Conservation (phyloP, 176 grass and related monocot species). For the Otatea glauca region DNA sequence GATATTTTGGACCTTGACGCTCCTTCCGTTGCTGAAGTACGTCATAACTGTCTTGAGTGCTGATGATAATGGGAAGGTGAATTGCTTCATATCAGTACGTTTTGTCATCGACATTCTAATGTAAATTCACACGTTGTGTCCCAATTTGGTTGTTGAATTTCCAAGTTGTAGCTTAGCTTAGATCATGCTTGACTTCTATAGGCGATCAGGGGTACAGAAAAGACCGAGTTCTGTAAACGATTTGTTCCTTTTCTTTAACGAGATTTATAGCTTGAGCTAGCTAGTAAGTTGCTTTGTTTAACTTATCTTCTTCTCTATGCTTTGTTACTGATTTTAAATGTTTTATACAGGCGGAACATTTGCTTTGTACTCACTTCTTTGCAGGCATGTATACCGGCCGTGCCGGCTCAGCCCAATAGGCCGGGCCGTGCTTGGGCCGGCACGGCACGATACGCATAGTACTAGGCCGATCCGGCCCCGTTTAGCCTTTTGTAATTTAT, state of each 20-base stretch:
- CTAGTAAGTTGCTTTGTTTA: background rate
- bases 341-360: constrained; percentile 57
- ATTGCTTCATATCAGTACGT: constrained; percentile 2
- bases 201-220: background rate
- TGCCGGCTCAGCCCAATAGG: too few species aligned
- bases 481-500: too few species aligned
- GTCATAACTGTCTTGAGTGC: constrained; percentile 63
- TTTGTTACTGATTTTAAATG: constrained; percentile 28
- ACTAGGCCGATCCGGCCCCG: too few species aligned
- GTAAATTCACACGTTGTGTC: background rate
- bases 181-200: background rate
- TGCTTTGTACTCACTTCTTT: constrained; percentile 79
- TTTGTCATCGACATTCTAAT: background rate
- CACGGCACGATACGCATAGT: too few species aligned
- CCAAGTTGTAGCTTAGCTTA: constrained; percentile 5
- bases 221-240: background rate
- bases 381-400: constrained; percentile 54
- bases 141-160: background rate
- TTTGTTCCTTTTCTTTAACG: background rate
- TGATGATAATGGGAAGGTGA: constrained; percentile 76
- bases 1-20: constrained; percentile 71
- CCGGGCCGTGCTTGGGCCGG: too few species aligned
- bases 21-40: constrained; percentile 66
- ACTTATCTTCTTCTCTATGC: background rate
- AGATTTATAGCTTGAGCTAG: background rate